A percentile compares a stretch with the other conserved stretches of the same genome.
Evolutionary conservation across 140 eudicot species (phyloP).

Genomic region (Bidens hawaiensis): DNA sequence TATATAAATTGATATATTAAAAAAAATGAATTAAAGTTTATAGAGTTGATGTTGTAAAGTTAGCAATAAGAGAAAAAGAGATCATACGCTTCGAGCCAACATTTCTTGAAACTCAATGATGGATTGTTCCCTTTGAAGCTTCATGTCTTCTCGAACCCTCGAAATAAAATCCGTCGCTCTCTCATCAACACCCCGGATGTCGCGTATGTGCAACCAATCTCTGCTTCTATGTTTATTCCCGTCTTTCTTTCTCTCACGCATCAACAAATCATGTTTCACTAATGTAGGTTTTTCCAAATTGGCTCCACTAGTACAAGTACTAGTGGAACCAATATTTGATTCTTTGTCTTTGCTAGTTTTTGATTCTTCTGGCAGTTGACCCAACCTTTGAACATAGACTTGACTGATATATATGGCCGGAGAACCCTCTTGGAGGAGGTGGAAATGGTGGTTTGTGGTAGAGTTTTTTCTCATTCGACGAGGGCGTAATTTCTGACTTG

Average conservation of each 20-base stretch:
- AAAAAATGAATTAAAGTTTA: not conserved
- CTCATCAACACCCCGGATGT: constrained; percentile 55
- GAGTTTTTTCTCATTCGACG: constrained; percentile 20
- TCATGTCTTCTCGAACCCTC: constrained; percentile 53
- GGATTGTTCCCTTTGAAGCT: constrained; percentile 73
- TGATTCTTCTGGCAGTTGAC: not conserved
- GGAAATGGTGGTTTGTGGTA: constrained; percentile 24
- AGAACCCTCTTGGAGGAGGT: constrained; percentile 22
- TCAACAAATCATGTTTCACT: not conserved
- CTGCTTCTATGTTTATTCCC: not conserved
- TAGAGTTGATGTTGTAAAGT: not conserved
- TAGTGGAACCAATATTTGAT: constrained; percentile 9
- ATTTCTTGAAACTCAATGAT: constrained; percentile 65
- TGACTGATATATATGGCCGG: constrained; percentile 41
- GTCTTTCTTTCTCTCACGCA: not conserved
- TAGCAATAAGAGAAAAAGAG: not conserved
- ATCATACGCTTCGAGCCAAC: constrained; percentile 63
- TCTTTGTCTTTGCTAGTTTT: constrained; percentile 11
- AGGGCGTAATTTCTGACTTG: not conserved
- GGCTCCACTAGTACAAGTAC: constrained; percentile 1
- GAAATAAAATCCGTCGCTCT: constrained; percentile 77
- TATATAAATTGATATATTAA: not conserved
- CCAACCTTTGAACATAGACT: constrained; percentile 27
- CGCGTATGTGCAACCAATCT: constrained; percentile 11
- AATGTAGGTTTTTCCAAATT: not conserved